phyloP scores from a whole-genome alignment of 148 eudicot genomes.

The Gaultheria prostrata region DNA sequence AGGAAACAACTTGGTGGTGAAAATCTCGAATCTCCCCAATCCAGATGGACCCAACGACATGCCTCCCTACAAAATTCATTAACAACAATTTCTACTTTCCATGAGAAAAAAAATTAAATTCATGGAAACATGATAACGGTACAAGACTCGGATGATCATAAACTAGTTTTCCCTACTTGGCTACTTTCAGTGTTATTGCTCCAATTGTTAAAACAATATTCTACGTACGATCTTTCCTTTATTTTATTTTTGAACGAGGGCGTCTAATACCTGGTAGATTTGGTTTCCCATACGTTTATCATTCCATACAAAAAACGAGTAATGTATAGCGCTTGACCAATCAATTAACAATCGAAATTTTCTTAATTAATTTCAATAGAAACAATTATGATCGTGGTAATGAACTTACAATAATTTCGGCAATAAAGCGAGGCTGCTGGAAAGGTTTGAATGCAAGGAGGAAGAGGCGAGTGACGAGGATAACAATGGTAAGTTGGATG shows the following conservation, averaged over 20 bases:
- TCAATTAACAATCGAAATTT: background rate
- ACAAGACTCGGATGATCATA: too few species aligned
- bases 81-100: background rate
- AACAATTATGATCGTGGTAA: background rate
- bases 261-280: background rate
- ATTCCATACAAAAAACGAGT: background rate
- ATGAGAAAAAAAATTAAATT: too few species aligned
- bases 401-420: constrained; percentile 36
- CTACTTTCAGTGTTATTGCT: too few species aligned
- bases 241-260: background rate
- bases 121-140: too few species aligned
- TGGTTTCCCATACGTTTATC: background rate
- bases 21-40: background rate
- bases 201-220: too few species aligned
- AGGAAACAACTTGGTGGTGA: background rate
- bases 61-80: constrained; percentile 34
- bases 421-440: constrained; percentile 38
- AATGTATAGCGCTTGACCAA: background rate
- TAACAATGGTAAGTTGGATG: constrained; percentile 39
- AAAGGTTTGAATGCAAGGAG: constrained; percentile 25
- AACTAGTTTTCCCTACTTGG: too few species aligned
- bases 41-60: constrained; percentile 31
- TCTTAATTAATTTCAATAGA: background rate
- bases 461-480: constrained; percentile 35
- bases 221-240: too few species aligned